phyloP scores from a whole-genome alignment of 139 green algal species.

The Chlorella vulgaris region DNA sequence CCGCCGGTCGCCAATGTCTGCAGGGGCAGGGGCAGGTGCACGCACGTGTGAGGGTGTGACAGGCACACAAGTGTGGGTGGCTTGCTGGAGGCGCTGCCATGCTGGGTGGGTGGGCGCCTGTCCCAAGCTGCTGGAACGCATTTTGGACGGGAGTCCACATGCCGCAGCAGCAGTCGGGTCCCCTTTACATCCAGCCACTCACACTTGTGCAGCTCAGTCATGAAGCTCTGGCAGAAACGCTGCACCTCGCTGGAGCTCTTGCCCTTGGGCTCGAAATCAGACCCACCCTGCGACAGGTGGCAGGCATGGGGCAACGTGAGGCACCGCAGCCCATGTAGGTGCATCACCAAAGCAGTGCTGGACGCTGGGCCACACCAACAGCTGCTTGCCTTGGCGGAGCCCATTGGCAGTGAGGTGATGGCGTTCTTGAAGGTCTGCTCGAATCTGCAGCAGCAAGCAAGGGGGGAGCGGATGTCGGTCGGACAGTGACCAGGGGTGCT shows the following conservation, averaged over 20 bases:
- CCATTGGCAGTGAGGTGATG: slow-evolving; percentile 82
- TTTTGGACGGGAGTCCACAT: neutral
- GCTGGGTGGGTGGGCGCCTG: no score
- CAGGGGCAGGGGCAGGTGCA: slow-evolving; percentile 33
- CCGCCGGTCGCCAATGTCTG: slow-evolving; percentile 50
- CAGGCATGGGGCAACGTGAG: no score
- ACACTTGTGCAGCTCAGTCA: slow-evolving; percentile 63
- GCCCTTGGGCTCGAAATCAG: slow-evolving; percentile 85
- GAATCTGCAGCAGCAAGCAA: neutral
- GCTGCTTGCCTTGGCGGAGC: slow-evolving; percentile 71
- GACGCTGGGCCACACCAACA: no score
- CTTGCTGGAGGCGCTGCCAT: no score
- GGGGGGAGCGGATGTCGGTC: neutral
- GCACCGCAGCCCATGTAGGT: no score
- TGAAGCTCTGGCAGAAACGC: slow-evolving; percentile 82
- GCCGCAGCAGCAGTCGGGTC: neutral
- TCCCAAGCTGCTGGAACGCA: neutral
- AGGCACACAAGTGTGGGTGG: no score
- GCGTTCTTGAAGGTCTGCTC: slow-evolving; percentile 82
- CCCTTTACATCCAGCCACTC: neutral
- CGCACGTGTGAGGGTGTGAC: neutral
- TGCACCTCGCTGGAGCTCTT: slow-evolving; percentile 70
- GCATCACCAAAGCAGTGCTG: no score
- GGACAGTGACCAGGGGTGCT: no score
- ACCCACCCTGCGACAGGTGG: slow-evolving; percentile 64